A percentile compares a stretch with the other conserved stretches of the same genome.
Evolutionary conservation across 2,329 filamentous ascomycete genomes (phyloP).

Genomic region (Fusarium mexicanum): DNA sequence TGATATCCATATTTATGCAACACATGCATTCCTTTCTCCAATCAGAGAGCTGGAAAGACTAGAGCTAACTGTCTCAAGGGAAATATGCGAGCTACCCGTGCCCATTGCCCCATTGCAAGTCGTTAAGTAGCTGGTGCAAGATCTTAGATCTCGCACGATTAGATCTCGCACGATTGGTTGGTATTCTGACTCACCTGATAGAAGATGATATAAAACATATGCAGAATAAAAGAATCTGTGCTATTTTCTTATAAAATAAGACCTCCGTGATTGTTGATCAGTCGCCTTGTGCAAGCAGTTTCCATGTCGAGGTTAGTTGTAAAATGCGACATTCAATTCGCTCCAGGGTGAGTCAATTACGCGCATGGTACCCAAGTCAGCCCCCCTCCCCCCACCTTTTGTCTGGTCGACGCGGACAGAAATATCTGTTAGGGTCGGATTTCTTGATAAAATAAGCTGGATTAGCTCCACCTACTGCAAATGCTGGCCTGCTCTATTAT

Average conservation of each 20-base stretch:
- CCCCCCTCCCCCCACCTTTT: too few relatives aligned
- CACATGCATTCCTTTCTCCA: background rate
- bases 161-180: background rate
- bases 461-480: too few relatives aligned
- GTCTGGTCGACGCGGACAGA: background rate
- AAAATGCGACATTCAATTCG: too few relatives aligned
- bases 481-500: background rate
- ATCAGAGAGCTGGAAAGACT: background rate
- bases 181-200: background rate
- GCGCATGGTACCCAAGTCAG: too few relatives aligned
- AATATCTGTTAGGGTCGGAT: rapidly evolving
- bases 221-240: too few relatives aligned
- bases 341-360: background rate
- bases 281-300: background rate
- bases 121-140: too few relatives aligned
- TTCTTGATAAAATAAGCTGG: rapidly evolving
- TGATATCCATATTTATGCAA: too few relatives aligned
- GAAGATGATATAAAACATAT: rapidly evolving
- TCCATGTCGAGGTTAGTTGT: background rate
- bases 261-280: rapidly evolving
- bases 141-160: background rate
- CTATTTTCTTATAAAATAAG: too few relatives aligned
- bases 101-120: too few relatives aligned
- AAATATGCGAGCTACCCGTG: too few relatives aligned
- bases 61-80: background rate